These are phyloP conservation scores for Neonectria sp. DNA, from an alignment of 2,329 filamentous ascomycete species.

Conservation along the genomic window DNA sequence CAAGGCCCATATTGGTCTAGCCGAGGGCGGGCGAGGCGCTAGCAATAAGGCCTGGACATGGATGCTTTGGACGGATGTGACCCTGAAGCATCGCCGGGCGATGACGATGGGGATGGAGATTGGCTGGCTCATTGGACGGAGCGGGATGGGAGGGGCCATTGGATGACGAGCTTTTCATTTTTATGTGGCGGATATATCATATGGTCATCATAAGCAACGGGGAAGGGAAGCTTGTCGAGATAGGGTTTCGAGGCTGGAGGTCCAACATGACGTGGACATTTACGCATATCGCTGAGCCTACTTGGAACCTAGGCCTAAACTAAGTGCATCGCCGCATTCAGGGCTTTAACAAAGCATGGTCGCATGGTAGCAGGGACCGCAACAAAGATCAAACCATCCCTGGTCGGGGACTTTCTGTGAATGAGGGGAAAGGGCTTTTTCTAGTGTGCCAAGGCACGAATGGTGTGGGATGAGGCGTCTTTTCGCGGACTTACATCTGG, in stretches of 20 bases:
- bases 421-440: not conserved
- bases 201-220: not conserved
- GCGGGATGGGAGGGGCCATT: not conserved
- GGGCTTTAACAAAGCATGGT: not conserved
- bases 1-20: conserved; percentile 24
- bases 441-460: conserved; percentile 19
- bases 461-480: conserved; percentile 31
- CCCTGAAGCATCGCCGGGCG: conserved; percentile 19
- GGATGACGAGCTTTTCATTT: conserved; percentile 16
- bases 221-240: not conserved
- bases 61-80: conserved; percentile 25
- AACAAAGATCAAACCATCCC: not conserved
- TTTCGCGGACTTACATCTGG: conserved; percentile 1
- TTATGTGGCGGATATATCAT: conserved; percentile 2
- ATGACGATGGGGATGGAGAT: conserved; percentile 11
- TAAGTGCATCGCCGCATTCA: not conserved
- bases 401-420: not conserved
- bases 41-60: conserved; percentile 19
- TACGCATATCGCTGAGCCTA: conserved; percentile 3
- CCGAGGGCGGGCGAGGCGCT: conserved; percentile 27
- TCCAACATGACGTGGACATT: conserved; percentile 3
- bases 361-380: not conserved
- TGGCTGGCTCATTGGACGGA: conserved; percentile 18
- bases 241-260: conserved; percentile 8
- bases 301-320: not conserved